Evolutionary conservation across 1,284 basidiomycete species (phyloP), one percentile per base, ranked within the genome.

Genomic region (Ceraceosorus guamensis): DNA sequence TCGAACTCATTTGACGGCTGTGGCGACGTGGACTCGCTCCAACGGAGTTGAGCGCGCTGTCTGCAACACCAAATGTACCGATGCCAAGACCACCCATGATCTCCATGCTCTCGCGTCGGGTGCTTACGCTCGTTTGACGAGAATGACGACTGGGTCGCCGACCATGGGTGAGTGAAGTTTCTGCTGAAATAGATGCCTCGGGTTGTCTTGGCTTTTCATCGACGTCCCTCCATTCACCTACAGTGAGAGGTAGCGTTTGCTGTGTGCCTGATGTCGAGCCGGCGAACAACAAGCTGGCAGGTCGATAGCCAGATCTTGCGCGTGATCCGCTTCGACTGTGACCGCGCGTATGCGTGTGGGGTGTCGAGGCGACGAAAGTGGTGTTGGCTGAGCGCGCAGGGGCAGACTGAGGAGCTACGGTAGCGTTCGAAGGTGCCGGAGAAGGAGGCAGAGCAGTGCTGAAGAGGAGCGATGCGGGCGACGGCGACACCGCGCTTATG

Each of bases 41-140:
- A 5, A 56, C 51, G 8, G 33, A 53, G 43, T 30, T 46, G 35
- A 13, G n/a, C 11, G 57, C 24, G 1, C 56, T 56, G 43, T 60
- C 57, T 48, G 56, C 14, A 5, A 56, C 47, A 32, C 47, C 34
- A 18, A 13, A 10, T 18, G 60, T 61, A n/a, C 63, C 65, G 11
- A 61, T 43, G 35, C 59, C 59, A 37, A 71, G 34, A 44, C 69
- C 69, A 24, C 67, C 65, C 68, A 72, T 72, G 53, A 72, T 65
- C 54, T 72, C 70, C 58, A 72, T 69, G 52, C 66, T 69, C 41
- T 72, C 67, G n/a, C 68, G 63, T 34, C 64, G 63, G 32, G 70
- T 72, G 5, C 66, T 39, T 1, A 72, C 60, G 54, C 65, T 67
- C 1, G 59, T 48, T n/a, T 57, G 63, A n/a, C 70, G 62, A 1